These are phyloP conservation scores for Candolleomyces eurysporus DNA, from an alignment of 768 basidiomycete species.

Conservation along the genomic window DNA sequence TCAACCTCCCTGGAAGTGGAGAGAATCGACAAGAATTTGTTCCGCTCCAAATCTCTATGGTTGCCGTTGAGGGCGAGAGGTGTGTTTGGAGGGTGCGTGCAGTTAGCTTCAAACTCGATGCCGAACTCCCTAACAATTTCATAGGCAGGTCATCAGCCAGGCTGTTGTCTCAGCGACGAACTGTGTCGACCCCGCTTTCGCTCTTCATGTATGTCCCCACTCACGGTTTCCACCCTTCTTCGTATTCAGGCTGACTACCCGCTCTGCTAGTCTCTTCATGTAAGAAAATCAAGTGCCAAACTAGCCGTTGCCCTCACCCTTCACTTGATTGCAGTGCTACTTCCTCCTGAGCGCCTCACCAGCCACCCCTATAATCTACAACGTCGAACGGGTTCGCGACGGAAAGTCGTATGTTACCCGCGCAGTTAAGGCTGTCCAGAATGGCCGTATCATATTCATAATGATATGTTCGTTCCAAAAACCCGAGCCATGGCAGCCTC, in stretches of 20 bases:
- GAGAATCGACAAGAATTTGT: slow-evolving; percentile 71
- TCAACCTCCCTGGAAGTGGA: slow-evolving; percentile 78
- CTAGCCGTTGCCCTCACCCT: slow-evolving; percentile 5
- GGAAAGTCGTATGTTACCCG: slow-evolving; percentile 74
- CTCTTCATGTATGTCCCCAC: slow-evolving; percentile 61
- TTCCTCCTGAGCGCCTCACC: slow-evolving; percentile 77
- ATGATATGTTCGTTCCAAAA: slow-evolving; percentile 81
- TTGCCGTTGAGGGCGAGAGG: slow-evolving; percentile 62
- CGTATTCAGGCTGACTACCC: not conserved
- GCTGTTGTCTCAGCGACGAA: slow-evolving; percentile 80
- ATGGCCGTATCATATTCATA: slow-evolving; percentile 48
- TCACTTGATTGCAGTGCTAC: slow-evolving; percentile 56
- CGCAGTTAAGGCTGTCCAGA: slow-evolving; percentile 57
- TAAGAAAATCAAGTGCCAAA: slow-evolving; percentile 28
- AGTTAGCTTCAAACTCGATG: not conserved
- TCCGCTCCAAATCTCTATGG: slow-evolving; percentile 73
- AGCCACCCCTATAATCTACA: slow-evolving; percentile 72
- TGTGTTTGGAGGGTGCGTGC: slow-evolving; percentile 71
- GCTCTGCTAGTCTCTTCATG: slow-evolving; percentile 60
- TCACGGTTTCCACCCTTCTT: not conserved
- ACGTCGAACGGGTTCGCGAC: slow-evolving; percentile 72
- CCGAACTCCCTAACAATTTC: not conserved
- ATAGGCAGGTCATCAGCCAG: slow-evolving; percentile 80
- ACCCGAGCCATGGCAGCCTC: slow-evolving; percentile 74
- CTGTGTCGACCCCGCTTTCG: slow-evolving; percentile 62